A percentile compares a stretch with the other conserved stretches of the same genome.
Evolutionary conservation across 1,139 yeast species (phyloP).

Genomic region (Scheffersomyces insectosa): DNA sequence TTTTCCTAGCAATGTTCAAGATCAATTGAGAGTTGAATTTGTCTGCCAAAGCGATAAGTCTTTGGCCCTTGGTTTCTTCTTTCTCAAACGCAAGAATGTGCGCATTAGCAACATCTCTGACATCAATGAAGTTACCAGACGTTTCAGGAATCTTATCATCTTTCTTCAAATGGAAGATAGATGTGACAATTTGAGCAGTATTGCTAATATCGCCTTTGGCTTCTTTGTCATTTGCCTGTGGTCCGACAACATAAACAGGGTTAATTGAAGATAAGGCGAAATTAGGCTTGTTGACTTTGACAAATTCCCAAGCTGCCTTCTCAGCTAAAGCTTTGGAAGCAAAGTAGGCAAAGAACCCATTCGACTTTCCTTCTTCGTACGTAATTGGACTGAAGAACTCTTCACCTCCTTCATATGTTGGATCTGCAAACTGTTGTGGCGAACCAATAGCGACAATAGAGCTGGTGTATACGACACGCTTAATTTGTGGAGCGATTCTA

Average conservation of each 20-base stretch:
- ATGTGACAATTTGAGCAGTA: slow-evolving; percentile 32
- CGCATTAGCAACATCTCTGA: slow-evolving; percentile 54
- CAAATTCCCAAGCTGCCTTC: slow-evolving; percentile 55
- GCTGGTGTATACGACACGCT: slow-evolving; percentile 30
- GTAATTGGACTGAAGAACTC: slow-evolving; percentile 40
- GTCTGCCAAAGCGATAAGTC: slow-evolving; percentile 26
- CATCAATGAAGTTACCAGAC: slow-evolving; percentile 39
- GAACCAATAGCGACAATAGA: slow-evolving; percentile 28
- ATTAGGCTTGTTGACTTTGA: slow-evolving; percentile 33
- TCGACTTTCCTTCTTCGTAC: slow-evolving; percentile 28
- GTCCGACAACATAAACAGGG: slow-evolving; percentile 58
- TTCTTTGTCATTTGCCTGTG: slow-evolving; percentile 38
- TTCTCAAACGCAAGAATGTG: slow-evolving; percentile 45
- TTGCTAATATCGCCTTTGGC: slow-evolving; percentile 26
- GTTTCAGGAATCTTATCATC: slow-evolving; percentile 9
- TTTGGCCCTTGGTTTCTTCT: slow-evolving; percentile 21
- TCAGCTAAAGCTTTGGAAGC: slow-evolving; percentile 59
- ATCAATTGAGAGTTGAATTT: slow-evolving; percentile 10
- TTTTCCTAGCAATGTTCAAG: slow-evolving; percentile 12
- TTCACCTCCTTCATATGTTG: slow-evolving; percentile 23
- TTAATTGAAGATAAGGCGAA: slow-evolving; percentile 47
- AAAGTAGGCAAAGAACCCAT: slow-evolving; percentile 38
- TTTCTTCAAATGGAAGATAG: slow-evolving; percentile 15
- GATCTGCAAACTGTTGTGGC: slow-evolving; percentile 8
- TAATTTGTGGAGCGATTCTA: slow-evolving; percentile 24